phyloP scores from a whole-genome alignment of 2,329 filamentous ascomycete species.

The Xylariaceae sp. region DNA sequence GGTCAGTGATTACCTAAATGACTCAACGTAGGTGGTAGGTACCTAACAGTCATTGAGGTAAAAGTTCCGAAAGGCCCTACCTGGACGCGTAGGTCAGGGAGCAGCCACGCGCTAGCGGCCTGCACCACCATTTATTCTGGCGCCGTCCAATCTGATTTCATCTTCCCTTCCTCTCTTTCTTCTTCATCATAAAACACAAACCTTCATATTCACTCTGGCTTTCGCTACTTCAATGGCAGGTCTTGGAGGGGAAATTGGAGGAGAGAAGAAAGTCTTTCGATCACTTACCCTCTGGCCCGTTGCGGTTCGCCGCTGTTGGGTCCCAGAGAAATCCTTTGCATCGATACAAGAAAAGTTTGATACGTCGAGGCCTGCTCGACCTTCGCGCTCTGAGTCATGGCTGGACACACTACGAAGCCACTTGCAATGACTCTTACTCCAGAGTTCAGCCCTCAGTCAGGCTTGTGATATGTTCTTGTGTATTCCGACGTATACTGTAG shows the following conservation, averaged over 20 bases:
- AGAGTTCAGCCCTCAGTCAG: too few relatives aligned
- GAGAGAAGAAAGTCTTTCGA: constrained; percentile 55
- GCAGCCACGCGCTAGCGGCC: not conserved
- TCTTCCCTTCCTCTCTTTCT: constrained; percentile 23
- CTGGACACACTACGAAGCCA: too few relatives aligned
- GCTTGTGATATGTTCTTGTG: too few relatives aligned
- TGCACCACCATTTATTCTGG: not conserved
- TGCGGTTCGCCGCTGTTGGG: constrained; percentile 30
- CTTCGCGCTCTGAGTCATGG: too few relatives aligned
- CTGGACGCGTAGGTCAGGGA: not conserved
- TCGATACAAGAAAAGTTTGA: constrained; percentile 32
- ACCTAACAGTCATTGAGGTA: too few relatives aligned
- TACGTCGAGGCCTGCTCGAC: too few relatives aligned
- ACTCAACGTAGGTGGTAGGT: too few relatives aligned
- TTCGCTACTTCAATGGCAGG: constrained; percentile 54
- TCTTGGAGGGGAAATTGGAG: constrained; percentile 68
- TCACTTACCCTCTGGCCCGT: constrained; percentile 58
- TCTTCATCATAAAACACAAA: constrained; percentile 45
- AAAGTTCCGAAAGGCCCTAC: too few relatives aligned
- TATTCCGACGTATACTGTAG: too few relatives aligned
- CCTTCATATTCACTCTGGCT: constrained; percentile 68
- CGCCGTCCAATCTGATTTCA: not conserved
- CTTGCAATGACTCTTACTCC: too few relatives aligned
- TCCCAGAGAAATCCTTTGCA: constrained; percentile 35
- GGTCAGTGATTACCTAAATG: too few relatives aligned